Evolutionary conservation across 78 protist genomes (phyloP).

Genomic region (Andalucia godoyi): DNA sequence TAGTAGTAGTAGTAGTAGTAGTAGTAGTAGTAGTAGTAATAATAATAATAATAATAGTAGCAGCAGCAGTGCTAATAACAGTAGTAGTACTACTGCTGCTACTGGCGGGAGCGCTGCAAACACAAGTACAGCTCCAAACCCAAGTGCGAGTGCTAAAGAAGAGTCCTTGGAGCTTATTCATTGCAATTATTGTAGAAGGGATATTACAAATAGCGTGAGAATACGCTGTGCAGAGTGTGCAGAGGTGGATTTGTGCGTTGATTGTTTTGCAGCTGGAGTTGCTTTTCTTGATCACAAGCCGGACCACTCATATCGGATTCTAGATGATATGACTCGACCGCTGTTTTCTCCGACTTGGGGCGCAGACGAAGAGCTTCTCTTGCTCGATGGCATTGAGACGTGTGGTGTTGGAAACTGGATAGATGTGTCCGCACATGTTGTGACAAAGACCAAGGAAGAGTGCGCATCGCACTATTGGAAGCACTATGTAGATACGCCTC

Average conservation of each 20-base stretch:
- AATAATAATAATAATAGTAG: too few species aligned
- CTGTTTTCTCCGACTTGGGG: background rate
- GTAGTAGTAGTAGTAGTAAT: too few species aligned
- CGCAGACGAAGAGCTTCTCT: constrained; percentile 22
- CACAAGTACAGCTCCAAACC: too few species aligned
- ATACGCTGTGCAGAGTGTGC: constrained; percentile 35
- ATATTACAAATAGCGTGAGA: background rate
- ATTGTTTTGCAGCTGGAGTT: constrained; percentile 22
- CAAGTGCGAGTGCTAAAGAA: too few species aligned
- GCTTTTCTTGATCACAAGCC: constrained; percentile 1
- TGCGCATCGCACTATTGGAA: constrained; percentile 26
- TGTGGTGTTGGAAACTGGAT: constrained; percentile 24
- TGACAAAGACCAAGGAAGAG: constrained; percentile 22
- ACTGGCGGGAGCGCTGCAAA: too few species aligned
- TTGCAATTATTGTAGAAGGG: constrained; percentile 10
- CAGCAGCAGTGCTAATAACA: too few species aligned
- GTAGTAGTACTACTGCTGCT: too few species aligned
- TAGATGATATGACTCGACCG: constrained; percentile 3
- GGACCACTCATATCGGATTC: constrained; percentile 6
- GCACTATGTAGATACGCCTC: constrained; percentile 1
- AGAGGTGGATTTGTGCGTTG: constrained; percentile 27
- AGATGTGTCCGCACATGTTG: constrained; percentile 19
- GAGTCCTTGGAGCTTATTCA: too few species aligned
- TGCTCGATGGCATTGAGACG: constrained; percentile 23
- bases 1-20: too few species aligned